These are phyloP conservation scores for Cotoneaster glaucophyllus DNA, from an alignment of 306 rosid species.

Conservation along the genomic window DNA sequence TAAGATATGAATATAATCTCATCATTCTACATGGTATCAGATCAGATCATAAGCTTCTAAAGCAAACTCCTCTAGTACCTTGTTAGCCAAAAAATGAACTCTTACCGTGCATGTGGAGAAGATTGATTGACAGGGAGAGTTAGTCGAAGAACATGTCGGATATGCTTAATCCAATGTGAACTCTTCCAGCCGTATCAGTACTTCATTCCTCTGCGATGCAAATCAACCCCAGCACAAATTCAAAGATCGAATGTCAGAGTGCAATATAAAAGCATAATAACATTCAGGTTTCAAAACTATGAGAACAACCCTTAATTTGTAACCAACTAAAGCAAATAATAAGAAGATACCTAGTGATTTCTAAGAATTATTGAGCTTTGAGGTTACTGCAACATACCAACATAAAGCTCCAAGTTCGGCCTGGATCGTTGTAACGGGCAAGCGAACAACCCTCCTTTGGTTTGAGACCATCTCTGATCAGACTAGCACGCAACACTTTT, in stretches of 20 bases:
- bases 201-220: conserved; percentile 76
- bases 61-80: neutral
- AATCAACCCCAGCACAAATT: conserved; percentile 9
- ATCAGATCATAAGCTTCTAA: neutral
- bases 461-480: conserved; percentile 56
- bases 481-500: conserved; percentile 40
- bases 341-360: neutral
- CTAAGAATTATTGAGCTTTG: neutral
- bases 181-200: conserved; percentile 77
- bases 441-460: conserved; percentile 70
- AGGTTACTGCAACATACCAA: conserved; percentile 46
- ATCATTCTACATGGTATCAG: too few species aligned
- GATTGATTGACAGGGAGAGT: neutral
- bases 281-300: neutral
- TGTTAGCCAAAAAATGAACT: neutral
- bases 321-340: neutral
- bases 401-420: conserved; percentile 64
- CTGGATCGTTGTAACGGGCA: conserved; percentile 96
- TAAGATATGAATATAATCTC: too few species aligned
- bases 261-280: neutral
- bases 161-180: conserved; percentile 60
- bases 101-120: neutral
- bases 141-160: neutral
- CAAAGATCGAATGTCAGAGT: neutral
- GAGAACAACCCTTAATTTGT: neutral